Percentiles rank a stretch among this genome's conserved stretches.
phyloP scores from a whole-genome alignment of 208 protist species.

The Leishmania guyanensis region DNA sequence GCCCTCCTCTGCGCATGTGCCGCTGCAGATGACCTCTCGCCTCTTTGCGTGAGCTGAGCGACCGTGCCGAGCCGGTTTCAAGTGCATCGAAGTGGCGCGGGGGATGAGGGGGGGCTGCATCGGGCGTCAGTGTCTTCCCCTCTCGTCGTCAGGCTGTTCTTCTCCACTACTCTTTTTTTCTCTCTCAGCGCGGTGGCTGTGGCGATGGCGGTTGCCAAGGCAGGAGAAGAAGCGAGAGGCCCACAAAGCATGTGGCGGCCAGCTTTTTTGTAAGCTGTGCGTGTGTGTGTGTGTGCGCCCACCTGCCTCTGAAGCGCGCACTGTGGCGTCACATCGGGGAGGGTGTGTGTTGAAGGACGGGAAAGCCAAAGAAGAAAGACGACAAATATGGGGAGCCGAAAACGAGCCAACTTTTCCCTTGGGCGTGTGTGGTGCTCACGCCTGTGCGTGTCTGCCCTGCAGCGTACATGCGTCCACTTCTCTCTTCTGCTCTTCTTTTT shows the following conservation, averaged over 20 bases:
- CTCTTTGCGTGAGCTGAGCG: conserved; percentile 58
- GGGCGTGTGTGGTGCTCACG: background rate
- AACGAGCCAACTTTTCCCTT: background rate
- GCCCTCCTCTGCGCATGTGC: conserved; percentile 37
- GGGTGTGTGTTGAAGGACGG: background rate
- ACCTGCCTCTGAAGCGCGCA: background rate
- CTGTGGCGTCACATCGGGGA: background rate
- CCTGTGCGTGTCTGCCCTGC: background rate
- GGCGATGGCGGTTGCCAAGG: background rate
- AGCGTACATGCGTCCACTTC: background rate
- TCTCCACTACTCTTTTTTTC: background rate
- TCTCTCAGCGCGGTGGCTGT: background rate
- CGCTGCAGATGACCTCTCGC: conserved; percentile 72
- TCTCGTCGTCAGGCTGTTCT: background rate
- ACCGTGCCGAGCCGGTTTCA: background rate
- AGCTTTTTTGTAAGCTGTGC: background rate
- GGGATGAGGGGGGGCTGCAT: background rate
- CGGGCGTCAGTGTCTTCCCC: background rate
- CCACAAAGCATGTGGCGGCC: background rate
- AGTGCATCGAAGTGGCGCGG: background rate
- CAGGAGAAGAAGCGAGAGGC: background rate
- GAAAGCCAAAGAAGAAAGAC: background rate
- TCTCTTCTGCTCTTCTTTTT: background rate
- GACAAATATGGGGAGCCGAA: background rate
- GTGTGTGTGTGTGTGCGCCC: background rate